Conservation (phyloP, 768 basidiomycete genomes). For the Leucogyrophana mollusca region DNA sequence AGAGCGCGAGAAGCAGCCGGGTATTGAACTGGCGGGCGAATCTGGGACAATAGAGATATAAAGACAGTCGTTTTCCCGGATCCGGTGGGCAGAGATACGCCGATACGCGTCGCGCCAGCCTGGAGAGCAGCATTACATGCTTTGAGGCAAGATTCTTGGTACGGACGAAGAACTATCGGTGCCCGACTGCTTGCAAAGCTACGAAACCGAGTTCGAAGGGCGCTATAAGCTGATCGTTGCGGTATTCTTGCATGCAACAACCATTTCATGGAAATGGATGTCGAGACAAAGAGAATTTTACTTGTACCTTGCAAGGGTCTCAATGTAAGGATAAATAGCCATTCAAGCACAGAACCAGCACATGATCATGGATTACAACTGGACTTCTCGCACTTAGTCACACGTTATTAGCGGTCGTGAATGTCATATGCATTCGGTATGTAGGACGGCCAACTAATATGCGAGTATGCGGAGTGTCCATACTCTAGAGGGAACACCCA, state of each 20-base stretch:
- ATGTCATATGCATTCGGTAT: slow-evolving; percentile 15
- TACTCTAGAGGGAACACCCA: slow-evolving; percentile 18
- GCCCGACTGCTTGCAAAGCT: slow-evolving; percentile 2
- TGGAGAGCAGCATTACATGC: slow-evolving; percentile 73
- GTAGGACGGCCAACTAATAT: slow-evolving; percentile 16
- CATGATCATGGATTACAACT: no score
- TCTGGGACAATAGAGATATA: slow-evolving; percentile 71
- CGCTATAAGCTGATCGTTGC: not conserved
- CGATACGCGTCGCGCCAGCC: slow-evolving; percentile 70
- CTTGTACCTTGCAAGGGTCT: no score
- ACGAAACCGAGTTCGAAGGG: slow-evolving; percentile 3
- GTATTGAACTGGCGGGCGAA: slow-evolving; percentile 43
- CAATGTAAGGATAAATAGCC: no score
- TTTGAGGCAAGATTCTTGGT: slow-evolving; percentile 79
- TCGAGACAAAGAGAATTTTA: not conserved
- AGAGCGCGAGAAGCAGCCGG: slow-evolving; percentile 57
- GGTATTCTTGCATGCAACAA: not conserved
- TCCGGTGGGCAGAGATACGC: slow-evolving; percentile 84
- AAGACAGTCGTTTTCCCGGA: slow-evolving; percentile 92
- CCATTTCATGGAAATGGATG: slow-evolving; percentile 12
- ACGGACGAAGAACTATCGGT: slow-evolving; percentile 65
- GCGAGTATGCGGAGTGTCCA: slow-evolving; percentile 21
- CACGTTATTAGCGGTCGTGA: not conserved
- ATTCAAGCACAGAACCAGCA: no score
- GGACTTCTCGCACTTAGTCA: not conserved